Percentiles rank a stretch among this genome's conserved stretches.
Evolutionary conservation across 257 asterid genomes (phyloP).

Genomic region (Henckelia pumila): DNA sequence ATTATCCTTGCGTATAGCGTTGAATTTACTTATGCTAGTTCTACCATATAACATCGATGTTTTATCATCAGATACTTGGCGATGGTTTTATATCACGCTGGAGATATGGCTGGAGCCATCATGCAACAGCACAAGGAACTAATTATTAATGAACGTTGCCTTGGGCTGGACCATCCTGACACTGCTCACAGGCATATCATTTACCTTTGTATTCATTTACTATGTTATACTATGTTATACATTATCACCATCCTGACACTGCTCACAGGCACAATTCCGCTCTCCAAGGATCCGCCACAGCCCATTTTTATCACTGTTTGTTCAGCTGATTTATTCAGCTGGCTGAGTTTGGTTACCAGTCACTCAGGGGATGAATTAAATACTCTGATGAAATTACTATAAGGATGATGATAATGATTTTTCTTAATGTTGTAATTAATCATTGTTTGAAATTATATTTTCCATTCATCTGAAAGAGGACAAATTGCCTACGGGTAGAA

Average conservation of each 20-base stretch:
- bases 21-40: not conserved
- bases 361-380: not conserved
- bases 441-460: not conserved
- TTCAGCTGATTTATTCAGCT: not conserved
- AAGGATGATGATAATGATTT: not conserved
- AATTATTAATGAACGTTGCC: conserved; percentile 95
- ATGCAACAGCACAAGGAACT: conserved; percentile 98
- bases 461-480: not conserved
- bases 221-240: too few relatives aligned
- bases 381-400: not conserved
- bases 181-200: conserved; percentile 83
- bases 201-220: conserved; percentile 13
- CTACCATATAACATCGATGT: conserved; percentile 1
- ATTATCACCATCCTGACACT: too few relatives aligned
- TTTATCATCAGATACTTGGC: conserved; percentile 72
- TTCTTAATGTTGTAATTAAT: not conserved
- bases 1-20: not conserved
- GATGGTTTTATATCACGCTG: conserved; percentile 97
- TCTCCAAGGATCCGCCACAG: too few relatives aligned
- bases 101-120: conserved; percentile 97
- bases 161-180: conserved; percentile 97
- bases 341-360: not conserved
- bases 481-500: not conserved
- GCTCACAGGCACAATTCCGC: too few relatives aligned
- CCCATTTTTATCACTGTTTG: not conserved